Percentiles rank a stretch among this genome's conserved stretches.
These are phyloP conservation scores for Euphrasia arctica DNA, from an alignment of 305 asterid genomes.

Conservation along the genomic window DNA sequence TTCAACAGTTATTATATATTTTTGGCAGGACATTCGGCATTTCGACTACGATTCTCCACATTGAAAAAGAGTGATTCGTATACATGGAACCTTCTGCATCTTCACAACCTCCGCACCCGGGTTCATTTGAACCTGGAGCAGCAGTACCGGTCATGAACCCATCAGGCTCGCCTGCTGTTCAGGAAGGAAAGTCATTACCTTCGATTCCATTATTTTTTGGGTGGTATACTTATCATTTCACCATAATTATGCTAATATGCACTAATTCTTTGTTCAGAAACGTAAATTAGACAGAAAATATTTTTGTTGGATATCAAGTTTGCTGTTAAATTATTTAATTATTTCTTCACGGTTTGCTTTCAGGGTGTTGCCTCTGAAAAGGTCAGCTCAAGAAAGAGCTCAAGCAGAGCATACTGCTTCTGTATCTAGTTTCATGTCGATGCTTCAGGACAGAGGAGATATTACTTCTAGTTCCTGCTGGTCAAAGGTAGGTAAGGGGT, in stretches of 20 bases:
- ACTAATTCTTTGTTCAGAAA: too few relatives aligned
- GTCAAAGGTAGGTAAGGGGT: constrained; percentile 69
- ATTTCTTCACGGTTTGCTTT: constrained; percentile 23
- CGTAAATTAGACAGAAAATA: neutral
- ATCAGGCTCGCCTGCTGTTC: constrained; percentile 35
- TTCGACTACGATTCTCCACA: constrained; percentile 22
- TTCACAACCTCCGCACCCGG: constrained; percentile 31
- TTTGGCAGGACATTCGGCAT: constrained; percentile 30
- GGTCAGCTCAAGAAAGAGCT: constrained; percentile 76
- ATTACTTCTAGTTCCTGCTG: constrained; percentile 72
- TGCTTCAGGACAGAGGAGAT: constrained; percentile 80
- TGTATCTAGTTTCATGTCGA: constrained; percentile 63
- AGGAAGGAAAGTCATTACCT: constrained; percentile 31
- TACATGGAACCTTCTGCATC: constrained; percentile 32
- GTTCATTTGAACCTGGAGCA: constrained; percentile 33
- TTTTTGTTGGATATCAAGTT: constrained; percentile 9
- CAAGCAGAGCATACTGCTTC: constrained; percentile 75
- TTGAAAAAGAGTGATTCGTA: constrained; percentile 24
- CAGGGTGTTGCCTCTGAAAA: constrained; percentile 73
- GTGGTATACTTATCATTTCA: neutral
- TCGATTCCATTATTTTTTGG: neutral
- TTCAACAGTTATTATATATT: constrained; percentile 19
- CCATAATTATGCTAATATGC: constrained; percentile 15
- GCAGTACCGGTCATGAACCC: constrained; percentile 35
- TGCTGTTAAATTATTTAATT: constrained; percentile 1